Evolutionary conservation across 495 filamentous ascomycete species (phyloP).

Genomic region (Mycothermus thermophilus): DNA sequence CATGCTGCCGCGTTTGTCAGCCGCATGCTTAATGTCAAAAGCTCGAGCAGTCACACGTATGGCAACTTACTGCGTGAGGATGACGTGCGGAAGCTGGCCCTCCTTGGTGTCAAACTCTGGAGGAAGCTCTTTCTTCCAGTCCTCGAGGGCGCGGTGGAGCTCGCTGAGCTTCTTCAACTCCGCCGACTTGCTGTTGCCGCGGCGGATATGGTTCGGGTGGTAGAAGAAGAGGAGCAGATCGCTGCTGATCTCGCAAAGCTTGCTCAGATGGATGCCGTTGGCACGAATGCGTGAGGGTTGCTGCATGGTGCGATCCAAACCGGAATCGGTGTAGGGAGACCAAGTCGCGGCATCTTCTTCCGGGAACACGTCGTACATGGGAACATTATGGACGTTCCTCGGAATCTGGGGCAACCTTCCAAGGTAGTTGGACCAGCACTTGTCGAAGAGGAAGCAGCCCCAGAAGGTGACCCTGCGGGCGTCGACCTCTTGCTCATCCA

Average conservation of each 20-base stretch:
- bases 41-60: too few species aligned
- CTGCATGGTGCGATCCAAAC: slow-evolving; percentile 48
- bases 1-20: slow-evolving; percentile 50
- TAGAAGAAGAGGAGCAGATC: slow-evolving; percentile 87
- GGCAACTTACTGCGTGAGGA: slow-evolving; percentile 95
- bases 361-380: slow-evolving; percentile 85
- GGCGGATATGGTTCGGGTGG: slow-evolving; percentile 51
- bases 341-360: slow-evolving; percentile 73
- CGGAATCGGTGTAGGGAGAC: slow-evolving; percentile 80
- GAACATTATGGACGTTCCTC: slow-evolving; percentile 60
- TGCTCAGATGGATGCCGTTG: slow-evolving; percentile 66
- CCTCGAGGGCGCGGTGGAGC: slow-evolving; percentile 78
- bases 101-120: slow-evolving; percentile 81
- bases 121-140: slow-evolving; percentile 78
- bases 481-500: slow-evolving; percentile 76
- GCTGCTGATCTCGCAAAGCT: slow-evolving; percentile 82
- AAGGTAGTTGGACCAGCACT: slow-evolving; percentile 98
- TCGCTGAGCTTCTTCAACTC: slow-evolving; percentile 89
- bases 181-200: slow-evolving; percentile 44
- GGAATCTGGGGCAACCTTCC: slow-evolving; percentile 83
- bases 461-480: slow-evolving; percentile 86
- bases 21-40: too few species aligned
- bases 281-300: slow-evolving; percentile 78
- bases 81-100: slow-evolving; percentile 71
- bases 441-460: slow-evolving; percentile 98